phyloP scores from a whole-genome alignment of 306 rosid species.

The Lupinus albus region DNA sequence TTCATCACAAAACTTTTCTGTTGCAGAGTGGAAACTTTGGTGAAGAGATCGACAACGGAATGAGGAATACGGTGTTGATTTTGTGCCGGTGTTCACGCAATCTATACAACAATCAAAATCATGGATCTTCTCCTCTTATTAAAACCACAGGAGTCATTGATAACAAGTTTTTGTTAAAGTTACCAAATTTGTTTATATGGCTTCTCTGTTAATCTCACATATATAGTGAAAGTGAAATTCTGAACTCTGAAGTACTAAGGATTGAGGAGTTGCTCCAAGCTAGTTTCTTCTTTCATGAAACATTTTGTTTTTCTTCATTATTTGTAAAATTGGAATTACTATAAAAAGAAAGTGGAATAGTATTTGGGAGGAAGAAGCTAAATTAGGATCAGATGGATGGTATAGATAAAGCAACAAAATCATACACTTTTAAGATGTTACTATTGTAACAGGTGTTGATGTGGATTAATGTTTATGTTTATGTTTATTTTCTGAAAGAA shows the following conservation, averaged over 20 bases:
- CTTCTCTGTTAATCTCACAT: conserved; percentile 1
- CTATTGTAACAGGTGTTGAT: background rate
- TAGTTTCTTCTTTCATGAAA: conserved; percentile 26
- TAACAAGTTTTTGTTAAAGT: conserved; percentile 39
- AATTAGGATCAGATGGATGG: conserved; percentile 25
- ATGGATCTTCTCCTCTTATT: conserved; percentile 41
- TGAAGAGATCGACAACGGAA: conserved; percentile 45
- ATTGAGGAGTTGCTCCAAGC: conserved; percentile 42
- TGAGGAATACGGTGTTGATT: conserved; percentile 36
- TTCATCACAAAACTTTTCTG: background rate
- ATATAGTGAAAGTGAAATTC: conserved; percentile 40
- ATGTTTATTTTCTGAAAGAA: background rate
- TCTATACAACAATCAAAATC: conserved; percentile 35
- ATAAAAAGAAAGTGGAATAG: conserved; percentile 13
- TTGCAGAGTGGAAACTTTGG: conserved; percentile 83
- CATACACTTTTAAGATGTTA: background rate
- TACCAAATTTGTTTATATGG: conserved; percentile 49
- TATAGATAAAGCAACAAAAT: background rate
- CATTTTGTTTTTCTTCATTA: background rate
- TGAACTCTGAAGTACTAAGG: conserved; percentile 26
- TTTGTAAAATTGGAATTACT: conserved; percentile 44
- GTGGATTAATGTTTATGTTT: background rate
- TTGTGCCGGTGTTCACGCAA: conserved; percentile 48
- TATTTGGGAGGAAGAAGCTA: conserved; percentile 23
- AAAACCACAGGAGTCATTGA: conserved; percentile 51